These are phyloP conservation scores for Marasmius tenuissimus DNA, from an alignment of 1,284 basidiomycete species.

Conservation along the genomic window DNA sequence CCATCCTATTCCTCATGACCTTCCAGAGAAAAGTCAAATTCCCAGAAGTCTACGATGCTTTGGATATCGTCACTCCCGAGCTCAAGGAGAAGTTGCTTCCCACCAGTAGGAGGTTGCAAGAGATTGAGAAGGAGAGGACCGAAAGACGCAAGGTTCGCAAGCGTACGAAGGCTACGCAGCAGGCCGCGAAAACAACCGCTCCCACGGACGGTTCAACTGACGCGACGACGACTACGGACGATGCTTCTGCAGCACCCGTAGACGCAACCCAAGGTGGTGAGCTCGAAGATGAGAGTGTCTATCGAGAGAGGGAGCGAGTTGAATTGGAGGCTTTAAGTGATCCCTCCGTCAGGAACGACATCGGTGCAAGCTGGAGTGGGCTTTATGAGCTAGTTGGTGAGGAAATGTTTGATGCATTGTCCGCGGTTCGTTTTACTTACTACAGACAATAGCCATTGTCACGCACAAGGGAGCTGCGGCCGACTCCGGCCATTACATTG, in stretches of 20 bases:
- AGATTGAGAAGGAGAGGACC: conserved; percentile 79
- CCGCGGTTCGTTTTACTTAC: background rate
- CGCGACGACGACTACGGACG: conserved; percentile 24
- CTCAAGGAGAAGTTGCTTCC: conserved; percentile 73
- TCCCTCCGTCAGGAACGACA: conserved; percentile 63
- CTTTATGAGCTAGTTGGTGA: conserved; percentile 84
- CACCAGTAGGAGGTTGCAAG: conserved; percentile 71
- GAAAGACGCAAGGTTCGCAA: conserved; percentile 86
- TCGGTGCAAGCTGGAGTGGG: conserved; percentile 73
- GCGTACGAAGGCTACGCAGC: conserved; percentile 57
- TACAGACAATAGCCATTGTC: conserved; percentile 67
- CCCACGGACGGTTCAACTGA: conserved; percentile 22
- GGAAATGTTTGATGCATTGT: conserved; percentile 22
- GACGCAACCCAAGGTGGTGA: conserved; percentile 32
- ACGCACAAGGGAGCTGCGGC: conserved; percentile 97
- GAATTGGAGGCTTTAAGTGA: conserved; percentile 46
- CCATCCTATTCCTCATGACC: background rate
- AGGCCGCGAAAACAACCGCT: conserved; percentile 23
- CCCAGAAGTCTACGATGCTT: conserved; percentile 82
- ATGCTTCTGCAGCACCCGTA: conserved; percentile 23
- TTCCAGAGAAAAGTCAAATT: conserved; percentile 91
- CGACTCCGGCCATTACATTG: conserved; percentile 93
- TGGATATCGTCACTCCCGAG: conserved; percentile 82
- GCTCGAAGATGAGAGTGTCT: conserved; percentile 61
- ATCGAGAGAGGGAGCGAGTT: conserved; percentile 34